Base-by-base conservation (phyloP, 306 rosid species). In the Fagus sylvatica region DNA sequence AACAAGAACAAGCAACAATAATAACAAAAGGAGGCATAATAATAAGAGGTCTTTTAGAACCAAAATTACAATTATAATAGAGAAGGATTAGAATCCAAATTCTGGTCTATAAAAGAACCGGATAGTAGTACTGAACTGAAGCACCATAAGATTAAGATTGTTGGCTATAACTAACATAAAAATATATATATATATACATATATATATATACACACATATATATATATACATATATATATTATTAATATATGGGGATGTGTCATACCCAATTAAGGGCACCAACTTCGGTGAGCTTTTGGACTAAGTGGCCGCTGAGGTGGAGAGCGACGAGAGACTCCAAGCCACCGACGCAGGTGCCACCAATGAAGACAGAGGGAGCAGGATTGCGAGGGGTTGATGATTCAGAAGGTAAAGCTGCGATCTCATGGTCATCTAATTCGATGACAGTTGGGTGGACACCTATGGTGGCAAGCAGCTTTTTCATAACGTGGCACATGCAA, bases 401-500 rank as follows among this genome's bases (percentile, higher is more conserved):
- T 7, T 16, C 28, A 22, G 69, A 7, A 17, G 97, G 84, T 17
- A 95, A 90, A 7, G 95, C 91, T 71, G 88, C 77, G 89, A 93
- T 90, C 93, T 96, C 99, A 64, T 85, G 71, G 79, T 96, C 98
- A 28, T 96, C 99, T 28, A 93, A 85, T 85, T 96, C 91, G 86
- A 96, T 96, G 82, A 96, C 99, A 68, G 97, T 91, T 0, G 99
- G 99, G 85, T 96, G 90, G 71, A 91, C 99, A 0, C 99, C 98
- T 60, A 93, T 84, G 72, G 89, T 87, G 77, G 90, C 93, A 8
- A 96, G 97, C 59, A 96, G 97, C 71, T 90, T 88, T 90, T 96
- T 96, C 98, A 96, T 96, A 89, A 96, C 99, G 84, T 91, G 99
- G 89, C 98, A 96, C 99, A 96, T 96, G 97, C 91, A 96, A 82